Conservation (phyloP, 2,329 filamentous ascomycete species). For the Aspergillus neotritici region DNA sequence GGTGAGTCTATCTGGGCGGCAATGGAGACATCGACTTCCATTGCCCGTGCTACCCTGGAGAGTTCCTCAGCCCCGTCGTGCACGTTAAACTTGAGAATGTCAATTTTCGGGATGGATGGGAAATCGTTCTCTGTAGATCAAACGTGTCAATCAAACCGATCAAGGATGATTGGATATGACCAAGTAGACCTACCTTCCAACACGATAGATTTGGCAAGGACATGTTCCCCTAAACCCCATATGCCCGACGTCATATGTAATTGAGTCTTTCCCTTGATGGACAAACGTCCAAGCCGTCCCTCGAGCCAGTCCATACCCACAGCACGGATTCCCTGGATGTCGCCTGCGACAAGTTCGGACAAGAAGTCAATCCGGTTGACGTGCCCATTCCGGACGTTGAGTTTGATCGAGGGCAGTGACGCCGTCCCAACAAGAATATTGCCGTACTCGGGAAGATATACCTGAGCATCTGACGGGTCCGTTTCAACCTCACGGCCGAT, state of each 20-base stretch:
- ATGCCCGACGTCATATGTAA: constrained; percentile 73
- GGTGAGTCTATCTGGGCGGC: constrained; percentile 71
- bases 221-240: constrained; percentile 70
- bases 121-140: constrained; percentile 52
- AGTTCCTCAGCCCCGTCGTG: constrained; percentile 55
- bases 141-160: too few relatives aligned
- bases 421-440: constrained; percentile 73
- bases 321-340: constrained; percentile 67
- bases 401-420: constrained; percentile 64
- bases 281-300: constrained; percentile 65
- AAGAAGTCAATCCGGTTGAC: constrained; percentile 74
- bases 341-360: constrained; percentile 68
- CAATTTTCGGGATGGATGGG: constrained; percentile 72
- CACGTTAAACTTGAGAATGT: constrained; percentile 74
- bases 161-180: constrained; percentile 39
- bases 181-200: constrained; percentile 70
- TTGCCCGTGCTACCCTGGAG: constrained; percentile 54
- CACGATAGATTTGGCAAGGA: constrained; percentile 65
- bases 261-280: constrained; percentile 66
- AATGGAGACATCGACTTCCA: constrained; percentile 75
- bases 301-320: constrained; percentile 86
- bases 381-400: constrained; percentile 72
- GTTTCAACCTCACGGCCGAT: constrained; percentile 71
- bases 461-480: constrained; percentile 63
- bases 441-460: constrained; percentile 78